Conservation (phyloP, 2,329 filamentous ascomycete species). For the Rachicladosporium sp. region DNA sequence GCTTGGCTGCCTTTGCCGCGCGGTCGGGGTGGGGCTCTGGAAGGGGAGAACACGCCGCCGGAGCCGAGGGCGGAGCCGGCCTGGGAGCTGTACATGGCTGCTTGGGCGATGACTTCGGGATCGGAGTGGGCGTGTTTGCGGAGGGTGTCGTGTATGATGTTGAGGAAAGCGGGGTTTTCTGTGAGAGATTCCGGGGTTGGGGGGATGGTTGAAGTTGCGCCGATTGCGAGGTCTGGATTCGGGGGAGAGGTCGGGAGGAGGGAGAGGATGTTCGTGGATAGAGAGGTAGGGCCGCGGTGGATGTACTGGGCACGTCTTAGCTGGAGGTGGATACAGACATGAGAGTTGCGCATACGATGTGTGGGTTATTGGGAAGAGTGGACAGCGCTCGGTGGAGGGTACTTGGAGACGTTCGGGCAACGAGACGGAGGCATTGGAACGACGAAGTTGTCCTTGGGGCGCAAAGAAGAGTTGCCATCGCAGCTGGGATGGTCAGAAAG, state of each 20-base stretch:
- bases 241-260: conserved; percentile 44
- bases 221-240: conserved; percentile 41
- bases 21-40: conserved; percentile 17
- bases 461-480: too few species aligned
- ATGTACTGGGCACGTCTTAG: too few species aligned
- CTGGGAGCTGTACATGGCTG: conserved; percentile 47
- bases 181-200: conserved; percentile 44
- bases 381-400: too few species aligned
- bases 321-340: too few species aligned
- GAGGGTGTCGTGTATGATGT: conserved; percentile 45
- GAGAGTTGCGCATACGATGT: too few species aligned
- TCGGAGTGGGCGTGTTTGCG: conserved; percentile 42
- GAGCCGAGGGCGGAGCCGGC: conserved; percentile 42
- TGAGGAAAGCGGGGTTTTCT: conserved; percentile 45
- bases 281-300: too few species aligned
- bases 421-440: too few species aligned
- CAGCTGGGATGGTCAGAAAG: too few species aligned
- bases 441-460: too few species aligned
- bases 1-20: conserved; percentile 25
- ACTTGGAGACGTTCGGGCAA: too few species aligned
- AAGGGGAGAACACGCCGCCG: conserved; percentile 37
- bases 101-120: conserved; percentile 45
- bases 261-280: conserved; percentile 31
- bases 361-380: too few species aligned
- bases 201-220: conserved; percentile 41